Base-by-base conservation (phyloP, 495 filamentous ascomycete species). In the Polyplosphaeria fusca region DNA sequence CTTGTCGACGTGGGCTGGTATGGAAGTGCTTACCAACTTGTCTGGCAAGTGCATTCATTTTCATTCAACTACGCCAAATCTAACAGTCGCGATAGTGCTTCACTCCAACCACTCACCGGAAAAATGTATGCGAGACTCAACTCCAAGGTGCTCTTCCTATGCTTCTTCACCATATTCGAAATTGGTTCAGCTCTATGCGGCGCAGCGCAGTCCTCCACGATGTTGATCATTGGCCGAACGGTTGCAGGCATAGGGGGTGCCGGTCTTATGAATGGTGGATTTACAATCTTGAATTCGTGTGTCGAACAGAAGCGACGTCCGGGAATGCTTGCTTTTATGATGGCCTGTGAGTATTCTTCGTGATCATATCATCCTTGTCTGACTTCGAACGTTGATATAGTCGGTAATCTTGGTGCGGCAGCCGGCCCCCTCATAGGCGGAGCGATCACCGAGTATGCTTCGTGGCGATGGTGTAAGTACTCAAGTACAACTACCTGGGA, bases 1-100 rank as follows among this genome's bases (percentile, higher is more conserved):
- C 70, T 91, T 1, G 70, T 74, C 5, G 88, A 91, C 63, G 83
- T 93, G 0, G 88, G 86, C 40, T 91, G 88, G 88, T 91, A 91
- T 48, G 24, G 13, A 13, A 22, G 32, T 20, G 30, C 45, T 18
- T 58, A 58, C 18, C 45, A 39, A 5, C 19, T 57, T 23, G 45
- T 32, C 4, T 28, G 28, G 53, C 30, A 35, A 35, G 7, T 14
- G 7, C 35, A 16, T 2, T n/a, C 43, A 27, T 12, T n/a, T 12
- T 14, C 4, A 13, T 4, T 27, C 16, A 14, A 38, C 1, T 12
- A 18, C 24, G 4, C 7, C 1, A 11, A 7, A 13, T 11, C 18
- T 42, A 18, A 42, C 19, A 20, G 18, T 5, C 4, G 19, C 11
- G 3, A 14, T 14, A 58, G 44, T 38, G 27, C 42, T 0, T 20